A percentile compares a stretch with the other conserved stretches of the same genome.
Evolutionary conservation across 73 alveolate genomes (phyloP).

Genomic region (Paramecium octaurelia): DNA sequence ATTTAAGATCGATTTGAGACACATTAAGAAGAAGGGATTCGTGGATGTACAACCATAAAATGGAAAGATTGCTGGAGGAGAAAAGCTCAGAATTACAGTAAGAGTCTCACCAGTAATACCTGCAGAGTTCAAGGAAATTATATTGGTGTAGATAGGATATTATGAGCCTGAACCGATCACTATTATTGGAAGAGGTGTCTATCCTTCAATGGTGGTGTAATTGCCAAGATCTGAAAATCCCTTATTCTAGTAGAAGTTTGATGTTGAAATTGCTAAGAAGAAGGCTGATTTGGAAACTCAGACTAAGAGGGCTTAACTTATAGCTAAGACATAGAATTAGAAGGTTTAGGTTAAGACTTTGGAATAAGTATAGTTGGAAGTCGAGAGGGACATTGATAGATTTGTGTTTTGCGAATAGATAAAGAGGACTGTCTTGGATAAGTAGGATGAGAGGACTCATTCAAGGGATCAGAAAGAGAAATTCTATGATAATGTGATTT

Average conservation of each 20-base stretch:
- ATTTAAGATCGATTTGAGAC: slow-evolving; percentile 84
- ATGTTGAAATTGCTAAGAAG: slow-evolving; percentile 64
- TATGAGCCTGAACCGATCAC: slow-evolving; percentile 94
- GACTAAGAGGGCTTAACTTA: slow-evolving; percentile 41
- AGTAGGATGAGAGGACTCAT: slow-evolving; percentile 26
- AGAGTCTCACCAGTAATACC: slow-evolving; percentile 98
- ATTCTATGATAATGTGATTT: slow-evolving; percentile 58
- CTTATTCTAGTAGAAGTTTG: slow-evolving; percentile 81
- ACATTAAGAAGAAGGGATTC: slow-evolving; percentile 91
- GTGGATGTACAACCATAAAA: slow-evolving; percentile 86
- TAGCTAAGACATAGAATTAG: slow-evolving; percentile 12
- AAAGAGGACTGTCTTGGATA: slow-evolving; percentile 33
- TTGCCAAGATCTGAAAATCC: slow-evolving; percentile 92
- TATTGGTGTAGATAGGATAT: slow-evolving; percentile 95
- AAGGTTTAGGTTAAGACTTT: slow-evolving; percentile 38
- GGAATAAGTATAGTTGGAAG: slow-evolving; percentile 51
- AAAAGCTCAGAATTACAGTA: slow-evolving; percentile 85
- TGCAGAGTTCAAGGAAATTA: slow-evolving; percentile 92
- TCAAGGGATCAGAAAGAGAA: slow-evolving; percentile 44
- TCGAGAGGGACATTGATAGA: slow-evolving; percentile 64
- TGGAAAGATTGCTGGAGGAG: slow-evolving; percentile 95
- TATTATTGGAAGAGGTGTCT: slow-evolving; percentile 94
- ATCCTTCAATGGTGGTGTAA: slow-evolving; percentile 91
- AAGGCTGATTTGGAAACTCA: slow-evolving; percentile 48
- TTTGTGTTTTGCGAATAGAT: slow-evolving; percentile 51